phyloP scores from a whole-genome alignment of 371 early-diverging fungal species.

The Actinomucor elegans region DNA sequence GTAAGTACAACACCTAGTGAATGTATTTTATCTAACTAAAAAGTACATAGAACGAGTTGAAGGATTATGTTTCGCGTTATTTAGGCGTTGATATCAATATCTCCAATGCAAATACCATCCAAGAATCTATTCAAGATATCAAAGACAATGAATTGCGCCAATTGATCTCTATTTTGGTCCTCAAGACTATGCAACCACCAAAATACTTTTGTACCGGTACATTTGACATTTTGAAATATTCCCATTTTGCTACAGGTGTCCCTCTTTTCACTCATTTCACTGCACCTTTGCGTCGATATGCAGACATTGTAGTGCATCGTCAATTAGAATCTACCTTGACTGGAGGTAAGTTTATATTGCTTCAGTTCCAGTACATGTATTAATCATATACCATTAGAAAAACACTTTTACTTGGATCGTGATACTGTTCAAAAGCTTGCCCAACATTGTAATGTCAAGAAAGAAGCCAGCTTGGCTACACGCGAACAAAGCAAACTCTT shows the following conservation, averaged over 20 bases:
- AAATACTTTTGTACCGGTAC: conserved; percentile 88
- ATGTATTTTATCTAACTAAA: no score
- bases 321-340: conserved; percentile 44
- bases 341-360: conserved; percentile 4
- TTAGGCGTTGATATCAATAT: conserved; percentile 54
- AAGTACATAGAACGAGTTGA: conserved; percentile 28
- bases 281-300: conserved; percentile 92
- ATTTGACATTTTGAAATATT: conserved; percentile 59
- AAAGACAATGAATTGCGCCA: conserved; percentile 45
- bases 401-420: conserved; percentile 55
- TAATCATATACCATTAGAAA: conserved; percentile 26
- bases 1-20: no score
- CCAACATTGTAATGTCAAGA: conserved; percentile 75
- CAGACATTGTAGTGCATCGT: conserved; percentile 96
- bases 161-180: conserved; percentile 62
- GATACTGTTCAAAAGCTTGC: conserved; percentile 56
- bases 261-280: conserved; percentile 90
- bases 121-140: conserved; percentile 69
- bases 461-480: conserved; percentile 68
- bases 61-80: conserved; percentile 44
- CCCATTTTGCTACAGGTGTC: conserved; percentile 77
- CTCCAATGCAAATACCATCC: conserved; percentile 54
- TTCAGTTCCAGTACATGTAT: not conserved
- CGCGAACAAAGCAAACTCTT: conserved; percentile 70
- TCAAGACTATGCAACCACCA: conserved; percentile 80